Conservation (phyloP, 768 basidiomycete genomes). For the Trametes cubensis region DNA sequence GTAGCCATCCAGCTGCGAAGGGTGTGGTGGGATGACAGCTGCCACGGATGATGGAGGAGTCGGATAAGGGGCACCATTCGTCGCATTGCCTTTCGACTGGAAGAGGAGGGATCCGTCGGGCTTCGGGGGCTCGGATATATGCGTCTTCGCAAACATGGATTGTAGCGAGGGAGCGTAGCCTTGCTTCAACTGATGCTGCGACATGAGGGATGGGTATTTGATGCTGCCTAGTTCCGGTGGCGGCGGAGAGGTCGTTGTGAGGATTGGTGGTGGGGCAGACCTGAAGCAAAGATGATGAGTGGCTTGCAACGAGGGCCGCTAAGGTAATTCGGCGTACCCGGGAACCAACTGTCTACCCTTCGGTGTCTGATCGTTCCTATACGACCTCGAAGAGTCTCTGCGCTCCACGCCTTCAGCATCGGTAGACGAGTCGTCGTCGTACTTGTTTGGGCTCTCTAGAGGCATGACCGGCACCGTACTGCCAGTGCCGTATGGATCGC, state of each 20-base stretch:
- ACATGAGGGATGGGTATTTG: conserved; percentile 75
- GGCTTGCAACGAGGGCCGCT: neutral
- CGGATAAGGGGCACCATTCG: conserved; percentile 33
- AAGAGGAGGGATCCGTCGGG: conserved; percentile 50
- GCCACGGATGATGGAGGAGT: conserved; percentile 35
- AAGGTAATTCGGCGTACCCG: conserved; percentile 19
- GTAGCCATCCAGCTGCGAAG: conserved; percentile 23
- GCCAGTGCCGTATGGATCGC: conserved; percentile 26
- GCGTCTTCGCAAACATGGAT: conserved; percentile 60
- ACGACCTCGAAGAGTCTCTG: conserved; percentile 13
- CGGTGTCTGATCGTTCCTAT: conserved; percentile 29
- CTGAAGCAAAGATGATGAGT: conserved; percentile 15
- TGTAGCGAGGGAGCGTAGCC: conserved; percentile 78
- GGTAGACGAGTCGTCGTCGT: conserved; percentile 49
- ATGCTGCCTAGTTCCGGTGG: conserved; percentile 51
- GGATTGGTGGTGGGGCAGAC: conserved; percentile 48
- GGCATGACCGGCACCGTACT: conserved; percentile 45
- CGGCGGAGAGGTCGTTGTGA: conserved; percentile 75
- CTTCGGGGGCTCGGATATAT: conserved; percentile 34
- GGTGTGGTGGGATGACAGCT: conserved; percentile 28
- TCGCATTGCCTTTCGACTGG: conserved; percentile 29
- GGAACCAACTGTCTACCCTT: conserved; percentile 24
- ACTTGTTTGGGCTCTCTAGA: conserved; percentile 64
- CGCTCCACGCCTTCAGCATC: conserved; percentile 43
- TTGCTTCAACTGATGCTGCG: conserved; percentile 73